Base-by-base conservation (phyloP, 495 filamentous ascomycete genomes). In the Hypoxylon subgilvum region DNA sequence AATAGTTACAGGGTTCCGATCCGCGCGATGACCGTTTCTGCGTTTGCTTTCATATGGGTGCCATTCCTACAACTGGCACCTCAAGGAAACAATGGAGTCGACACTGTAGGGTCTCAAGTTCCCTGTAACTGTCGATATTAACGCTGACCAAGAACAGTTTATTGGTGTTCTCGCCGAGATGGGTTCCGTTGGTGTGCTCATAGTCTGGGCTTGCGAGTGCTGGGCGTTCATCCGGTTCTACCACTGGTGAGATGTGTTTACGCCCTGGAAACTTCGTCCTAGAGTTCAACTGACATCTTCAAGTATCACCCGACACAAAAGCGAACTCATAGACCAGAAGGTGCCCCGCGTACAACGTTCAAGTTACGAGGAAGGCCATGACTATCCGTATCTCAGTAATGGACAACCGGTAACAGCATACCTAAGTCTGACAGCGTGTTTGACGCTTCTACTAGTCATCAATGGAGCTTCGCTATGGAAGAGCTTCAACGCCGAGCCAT, bases 351-450 rank as follows among this genome's bases (percentile, higher is more conserved):
- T 72, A 6, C 67, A 69, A 13, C 70, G 73, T 5, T 74, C 62
- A 38, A 44, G 46, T 41, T 43, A 55, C 50, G 65, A 55, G 19
- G 54, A 60, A 9, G 57, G 66, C 23, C 56, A 72, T 32, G 57
- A 71, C 48, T 80, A 80, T 35, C 76, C 77, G 0, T 80, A 74
- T 41, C 68, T 69, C 39, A 70, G 69, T 40, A 72, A 78, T 32
- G 73, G 70, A 1, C 77, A 80, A 45, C 76, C 77, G 0, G 10
- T 76, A 1, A 59, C 70, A 1, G 70, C 70, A n/a, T 76, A 76
- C 34, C 6, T 71, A 0, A 72, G 75, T 0, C 38, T 80, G 0
- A 19, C 38, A 1, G 75, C 71, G 6, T 80, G 77, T 27, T 7
- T 76, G 4, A 69, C 74, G 19, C 41, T 78, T 10, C 53, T 80